Conservation (phyloP, 257 asterid species). For the Knoxia roxburghii region DNA sequence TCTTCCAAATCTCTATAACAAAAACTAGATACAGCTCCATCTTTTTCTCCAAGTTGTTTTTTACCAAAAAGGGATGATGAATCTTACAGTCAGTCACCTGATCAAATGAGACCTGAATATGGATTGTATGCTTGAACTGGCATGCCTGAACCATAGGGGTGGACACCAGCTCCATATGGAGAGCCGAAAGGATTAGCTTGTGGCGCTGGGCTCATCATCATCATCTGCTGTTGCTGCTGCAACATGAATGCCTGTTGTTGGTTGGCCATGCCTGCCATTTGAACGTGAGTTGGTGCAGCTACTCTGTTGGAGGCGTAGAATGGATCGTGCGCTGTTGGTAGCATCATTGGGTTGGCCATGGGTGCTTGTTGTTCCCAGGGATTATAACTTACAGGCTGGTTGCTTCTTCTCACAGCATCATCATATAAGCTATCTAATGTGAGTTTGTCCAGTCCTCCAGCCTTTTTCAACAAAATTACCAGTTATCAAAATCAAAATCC, state of each 20-base stretch:
- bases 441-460: slow-evolving; percentile 83
- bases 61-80: not conserved
- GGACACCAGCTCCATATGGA: slow-evolving; percentile 27
- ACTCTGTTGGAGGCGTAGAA: slow-evolving; percentile 59
- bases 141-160: slow-evolving; percentile 28
- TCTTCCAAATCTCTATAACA: slow-evolving; percentile 19
- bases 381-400: slow-evolving; percentile 67
- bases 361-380: slow-evolving; percentile 84
- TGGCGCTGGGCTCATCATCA: slow-evolving; percentile 35
- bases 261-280: slow-evolving; percentile 65
- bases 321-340: slow-evolving; percentile 50
- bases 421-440: slow-evolving; percentile 92
- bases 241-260: slow-evolving; percentile 56
- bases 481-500: slow-evolving; percentile 4
- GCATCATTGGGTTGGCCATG: slow-evolving; percentile 35
- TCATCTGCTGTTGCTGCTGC: slow-evolving; percentile 34
- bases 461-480: slow-evolving; percentile 38
- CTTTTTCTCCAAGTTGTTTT: not conserved
- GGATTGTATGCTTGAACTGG: slow-evolving; percentile 37
- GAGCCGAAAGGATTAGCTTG: slow-evolving; percentile 38
- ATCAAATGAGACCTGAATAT: slow-evolving; percentile 33
- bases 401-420: slow-evolving; percentile 80
- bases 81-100: not conserved
- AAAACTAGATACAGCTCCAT: slow-evolving; percentile 17
- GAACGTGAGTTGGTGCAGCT: slow-evolving; percentile 64